Conservation (phyloP, 192 early-diverging fungal genomes). For the Geranomyces michiganensis region DNA sequence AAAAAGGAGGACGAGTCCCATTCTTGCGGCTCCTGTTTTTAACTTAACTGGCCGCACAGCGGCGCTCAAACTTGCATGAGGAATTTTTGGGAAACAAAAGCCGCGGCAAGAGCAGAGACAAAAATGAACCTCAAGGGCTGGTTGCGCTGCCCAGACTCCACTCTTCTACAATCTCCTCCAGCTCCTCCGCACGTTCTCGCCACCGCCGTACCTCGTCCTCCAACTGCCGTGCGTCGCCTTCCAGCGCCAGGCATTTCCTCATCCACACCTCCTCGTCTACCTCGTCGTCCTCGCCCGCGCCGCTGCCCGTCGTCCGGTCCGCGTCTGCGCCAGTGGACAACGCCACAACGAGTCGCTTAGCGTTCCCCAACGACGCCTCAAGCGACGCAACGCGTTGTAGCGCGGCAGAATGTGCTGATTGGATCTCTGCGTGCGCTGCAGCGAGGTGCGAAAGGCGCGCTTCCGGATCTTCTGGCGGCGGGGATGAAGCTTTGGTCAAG, state of each 20-base stretch:
- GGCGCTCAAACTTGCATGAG: no score
- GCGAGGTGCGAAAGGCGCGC: constrained; percentile 8
- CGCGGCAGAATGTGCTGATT: constrained; percentile 6
- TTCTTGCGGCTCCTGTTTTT: no score
- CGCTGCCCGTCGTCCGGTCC: constrained; percentile 7
- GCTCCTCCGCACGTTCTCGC: constrained; percentile 27
- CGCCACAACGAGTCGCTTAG: constrained; percentile 12
- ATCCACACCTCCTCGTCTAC: background rate
- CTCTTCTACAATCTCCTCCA: constrained; percentile 32
- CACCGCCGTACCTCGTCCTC: constrained; percentile 20
- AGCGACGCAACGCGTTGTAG: constrained; percentile 13
- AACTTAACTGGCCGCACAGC: no score
- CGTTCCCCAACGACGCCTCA: constrained; percentile 16
- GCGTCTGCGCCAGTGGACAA: constrained; percentile 6
- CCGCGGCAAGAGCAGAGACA: no score
- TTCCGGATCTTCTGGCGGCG: background rate
- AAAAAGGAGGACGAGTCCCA: no score
- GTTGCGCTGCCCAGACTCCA: constrained; percentile 4
- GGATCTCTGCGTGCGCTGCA: constrained; percentile 21
- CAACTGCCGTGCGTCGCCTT: constrained; percentile 1
- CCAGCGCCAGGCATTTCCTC: background rate
- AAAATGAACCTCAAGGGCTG: no score
- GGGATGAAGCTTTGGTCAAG: background rate
- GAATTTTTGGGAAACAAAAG: no score
- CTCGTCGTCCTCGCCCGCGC: background rate